Evolutionary conservation across 345 rosid genomes (phyloP).

Genomic region (Salix koriyanagi): DNA sequence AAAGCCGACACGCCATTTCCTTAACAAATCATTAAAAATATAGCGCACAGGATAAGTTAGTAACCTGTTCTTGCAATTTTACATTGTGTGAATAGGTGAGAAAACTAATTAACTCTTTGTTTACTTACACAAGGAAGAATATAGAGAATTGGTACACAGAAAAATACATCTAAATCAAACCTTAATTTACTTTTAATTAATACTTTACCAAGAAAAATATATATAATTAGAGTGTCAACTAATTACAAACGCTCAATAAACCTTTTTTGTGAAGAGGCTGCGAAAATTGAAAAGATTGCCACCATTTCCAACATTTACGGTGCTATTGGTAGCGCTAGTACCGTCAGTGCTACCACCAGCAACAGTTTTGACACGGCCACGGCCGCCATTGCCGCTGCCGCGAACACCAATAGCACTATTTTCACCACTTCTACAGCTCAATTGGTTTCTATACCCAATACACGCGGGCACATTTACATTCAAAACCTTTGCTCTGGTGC

Average conservation of each 20-base stretch:
- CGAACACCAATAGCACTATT: slow-evolving; percentile 8
- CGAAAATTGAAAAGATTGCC: slow-evolving; percentile 55
- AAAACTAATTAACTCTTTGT: neutral
- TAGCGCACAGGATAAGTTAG: neutral
- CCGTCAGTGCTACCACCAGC: neutral
- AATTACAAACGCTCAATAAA: slow-evolving; percentile 32
- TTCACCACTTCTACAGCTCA: slow-evolving; percentile 59
- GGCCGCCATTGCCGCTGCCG: neutral
- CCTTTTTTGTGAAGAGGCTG: slow-evolving; percentile 64
- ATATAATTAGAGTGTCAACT: neutral
- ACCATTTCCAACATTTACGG: neutral
- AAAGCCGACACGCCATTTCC: too few species aligned
- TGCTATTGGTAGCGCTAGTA: neutral
- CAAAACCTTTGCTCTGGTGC: slow-evolving; percentile 26
- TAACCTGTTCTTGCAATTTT: neutral
- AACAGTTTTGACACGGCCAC: neutral
- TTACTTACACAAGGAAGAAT: neutral
- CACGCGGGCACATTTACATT: slow-evolving; percentile 58
- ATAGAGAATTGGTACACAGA: neutral
- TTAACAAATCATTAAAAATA: too few species aligned
- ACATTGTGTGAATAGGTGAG: neutral
- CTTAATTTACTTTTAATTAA: neutral
- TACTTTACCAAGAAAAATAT: neutral
- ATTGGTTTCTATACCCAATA: slow-evolving; percentile 57
- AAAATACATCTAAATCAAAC: neutral